These are phyloP conservation scores for Amphirosellinia nigrospora DNA, from an alignment of 495 filamentous ascomycete species.

Conservation along the genomic window DNA sequence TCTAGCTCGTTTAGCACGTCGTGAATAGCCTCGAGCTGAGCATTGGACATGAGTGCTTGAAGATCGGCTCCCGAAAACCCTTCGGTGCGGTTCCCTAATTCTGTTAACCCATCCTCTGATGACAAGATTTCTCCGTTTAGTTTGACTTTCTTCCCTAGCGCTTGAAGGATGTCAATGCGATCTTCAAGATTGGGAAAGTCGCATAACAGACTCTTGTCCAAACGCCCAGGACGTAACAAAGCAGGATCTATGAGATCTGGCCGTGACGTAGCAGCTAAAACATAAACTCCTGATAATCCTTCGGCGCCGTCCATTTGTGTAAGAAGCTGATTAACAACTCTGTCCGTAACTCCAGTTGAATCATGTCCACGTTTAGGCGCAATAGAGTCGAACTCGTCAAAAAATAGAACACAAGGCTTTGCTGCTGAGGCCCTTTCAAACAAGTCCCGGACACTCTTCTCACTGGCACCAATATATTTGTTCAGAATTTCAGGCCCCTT, in stretches of 20 bases:
- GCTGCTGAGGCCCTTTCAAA: constrained; percentile 92
- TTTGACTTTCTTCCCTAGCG: constrained; percentile 78
- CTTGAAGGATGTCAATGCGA: constrained; percentile 82
- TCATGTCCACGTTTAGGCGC: constrained; percentile 97
- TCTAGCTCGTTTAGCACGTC: constrained; percentile 78
- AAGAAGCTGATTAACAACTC: constrained; percentile 97
- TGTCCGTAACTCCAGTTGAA: constrained; percentile 93
- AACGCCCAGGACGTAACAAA: constrained; percentile 81
- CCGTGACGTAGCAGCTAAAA: constrained; percentile 87
- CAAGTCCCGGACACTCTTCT: constrained; percentile 92
- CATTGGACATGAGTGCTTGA: constrained; percentile 94
- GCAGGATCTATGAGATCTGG: constrained; percentile 96
- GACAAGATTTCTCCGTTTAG: constrained; percentile 66
- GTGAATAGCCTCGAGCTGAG: constrained; percentile 95
- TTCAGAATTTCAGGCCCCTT: constrained; percentile 98
- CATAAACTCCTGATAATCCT: constrained; percentile 91
- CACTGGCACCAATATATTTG: constrained; percentile 96
- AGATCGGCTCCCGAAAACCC: constrained; percentile 96
- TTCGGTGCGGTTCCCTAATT: constrained; percentile 78
- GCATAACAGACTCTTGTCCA: constrained; percentile 91
- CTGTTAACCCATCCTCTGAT: constrained; percentile 56
- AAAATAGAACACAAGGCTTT: constrained; percentile 91
- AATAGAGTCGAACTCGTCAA: constrained; percentile 97
- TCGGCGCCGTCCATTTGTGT: constrained; percentile 99
- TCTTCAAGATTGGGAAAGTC: constrained; percentile 82